phyloP scores from a whole-genome alignment of 306 rosid genomes.

The Phaseolus lunatus region DNA sequence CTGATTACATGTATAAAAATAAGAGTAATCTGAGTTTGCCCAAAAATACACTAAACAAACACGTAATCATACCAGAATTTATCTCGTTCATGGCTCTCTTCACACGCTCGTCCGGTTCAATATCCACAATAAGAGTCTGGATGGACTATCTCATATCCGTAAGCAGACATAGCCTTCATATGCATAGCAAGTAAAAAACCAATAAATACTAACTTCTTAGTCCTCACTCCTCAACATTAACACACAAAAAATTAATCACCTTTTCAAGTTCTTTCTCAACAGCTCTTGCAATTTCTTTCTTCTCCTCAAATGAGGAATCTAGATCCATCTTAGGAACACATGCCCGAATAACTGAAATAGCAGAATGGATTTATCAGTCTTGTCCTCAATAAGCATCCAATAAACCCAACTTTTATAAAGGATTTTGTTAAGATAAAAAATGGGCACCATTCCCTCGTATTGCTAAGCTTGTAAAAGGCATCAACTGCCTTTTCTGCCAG shows the following conservation, averaged over 20 bases:
- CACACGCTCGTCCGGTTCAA: conserved; percentile 93
- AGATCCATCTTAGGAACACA: conserved; percentile 79
- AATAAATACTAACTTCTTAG: not conserved
- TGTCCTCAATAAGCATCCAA: no score
- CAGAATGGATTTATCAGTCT: conserved; percentile 8
- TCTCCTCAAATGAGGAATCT: conserved; percentile 80
- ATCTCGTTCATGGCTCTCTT: conserved; percentile 98
- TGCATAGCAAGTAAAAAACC: conserved; percentile 23
- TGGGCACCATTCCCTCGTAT: conserved; percentile 65
- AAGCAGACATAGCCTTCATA: conserved; percentile 87
- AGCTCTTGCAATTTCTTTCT: conserved; percentile 81
- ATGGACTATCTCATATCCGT: conserved; percentile 92
- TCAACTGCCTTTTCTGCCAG: conserved; percentile 72
- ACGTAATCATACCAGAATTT: conserved; percentile 74
- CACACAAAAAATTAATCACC: conserved; percentile 38
- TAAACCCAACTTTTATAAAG: not conserved
- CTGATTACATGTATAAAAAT: not conserved
- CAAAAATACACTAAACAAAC: not conserved
- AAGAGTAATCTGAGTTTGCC: not conserved
- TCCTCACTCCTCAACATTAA: not conserved
- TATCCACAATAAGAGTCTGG: conserved; percentile 95
- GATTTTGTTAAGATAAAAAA: not conserved
- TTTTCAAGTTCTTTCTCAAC: conserved; percentile 86
- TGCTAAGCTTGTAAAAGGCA: conserved; percentile 84
- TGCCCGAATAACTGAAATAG: conserved; percentile 69